phyloP scores from a whole-genome alignment of 139 green algal genomes.

The Ulvella scutata region DNA sequence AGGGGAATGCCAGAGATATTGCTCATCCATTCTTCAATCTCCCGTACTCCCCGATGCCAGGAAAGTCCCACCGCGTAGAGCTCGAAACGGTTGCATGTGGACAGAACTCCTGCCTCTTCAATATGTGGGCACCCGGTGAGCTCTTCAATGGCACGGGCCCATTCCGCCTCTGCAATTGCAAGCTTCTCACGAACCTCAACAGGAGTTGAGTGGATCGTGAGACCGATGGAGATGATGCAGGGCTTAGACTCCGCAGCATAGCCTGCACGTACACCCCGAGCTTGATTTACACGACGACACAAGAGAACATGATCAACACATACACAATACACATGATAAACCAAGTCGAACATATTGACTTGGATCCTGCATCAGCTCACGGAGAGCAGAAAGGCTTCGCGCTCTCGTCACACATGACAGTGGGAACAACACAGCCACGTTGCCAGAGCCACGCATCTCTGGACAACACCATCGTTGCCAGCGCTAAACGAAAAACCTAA shows the following conservation, averaged over 20 bases:
- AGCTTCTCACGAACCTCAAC: constrained; percentile 97
- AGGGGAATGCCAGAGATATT: constrained; percentile 72
- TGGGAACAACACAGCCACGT: no score
- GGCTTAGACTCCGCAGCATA: constrained; percentile 80
- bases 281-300: no score
- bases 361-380: no score
- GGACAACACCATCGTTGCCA: no score
- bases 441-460: no score
- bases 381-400: no score
- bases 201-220: constrained; percentile 89
- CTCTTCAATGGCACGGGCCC: constrained; percentile 84
- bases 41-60: constrained; percentile 82
- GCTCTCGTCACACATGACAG: no score
- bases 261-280: constrained; percentile 53
- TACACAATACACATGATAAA: no score
- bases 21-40: constrained; percentile 98
- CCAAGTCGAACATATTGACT: no score
- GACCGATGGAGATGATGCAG: constrained; percentile 88
- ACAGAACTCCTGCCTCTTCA: constrained; percentile 92
- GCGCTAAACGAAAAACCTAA: no score
- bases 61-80: constrained; percentile 90
- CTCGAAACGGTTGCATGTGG: constrained; percentile 99
- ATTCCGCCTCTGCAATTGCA: constrained; percentile 87
- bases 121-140: constrained; percentile 88
- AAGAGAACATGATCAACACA: no score